A percentile compares a stretch with the other conserved stretches of the same genome.
Evolutionary conservation across 1,139 yeast species (phyloP).

Genomic region (Zygosaccharomyces sapae): DNA sequence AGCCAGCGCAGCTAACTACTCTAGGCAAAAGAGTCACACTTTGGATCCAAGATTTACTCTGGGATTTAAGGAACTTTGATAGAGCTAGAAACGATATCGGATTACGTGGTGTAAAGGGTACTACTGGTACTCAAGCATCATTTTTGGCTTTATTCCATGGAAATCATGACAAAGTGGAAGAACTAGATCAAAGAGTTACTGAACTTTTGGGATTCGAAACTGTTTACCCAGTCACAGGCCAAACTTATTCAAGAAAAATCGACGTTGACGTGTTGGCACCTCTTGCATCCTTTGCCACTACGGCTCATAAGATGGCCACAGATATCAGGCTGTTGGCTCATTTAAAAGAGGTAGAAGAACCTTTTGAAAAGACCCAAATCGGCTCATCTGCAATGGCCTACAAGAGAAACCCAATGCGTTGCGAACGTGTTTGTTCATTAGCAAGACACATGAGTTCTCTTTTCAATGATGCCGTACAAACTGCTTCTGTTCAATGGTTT

Average conservation of each 20-base stretch:
- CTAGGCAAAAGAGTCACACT: slow-evolving; percentile 97
- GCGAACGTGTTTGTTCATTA: slow-evolving; percentile 96
- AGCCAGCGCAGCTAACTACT: slow-evolving; percentile 98
- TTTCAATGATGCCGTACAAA: slow-evolving; percentile 88
- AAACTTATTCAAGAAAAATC: slow-evolving; percentile 95
- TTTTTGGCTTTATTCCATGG: slow-evolving; percentile 94
- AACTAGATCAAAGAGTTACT: slow-evolving; percentile 84
- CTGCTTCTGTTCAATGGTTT: slow-evolving; percentile 98
- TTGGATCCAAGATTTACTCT: slow-evolving; percentile 95
- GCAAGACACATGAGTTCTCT: slow-evolving; percentile 92
- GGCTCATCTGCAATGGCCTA: slow-evolving; percentile 99
- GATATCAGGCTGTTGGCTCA: slow-evolving; percentile 94
- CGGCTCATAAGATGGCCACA: slow-evolving; percentile 97
- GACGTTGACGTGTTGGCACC: slow-evolving; percentile 94
- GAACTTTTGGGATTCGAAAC: slow-evolving; percentile 89
- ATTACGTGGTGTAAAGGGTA: slow-evolving; percentile 97
- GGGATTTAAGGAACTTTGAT: slow-evolving; percentile 95
- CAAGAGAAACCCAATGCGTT: slow-evolving; percentile 99
- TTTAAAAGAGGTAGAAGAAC: slow-evolving; percentile 96
- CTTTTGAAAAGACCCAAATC: slow-evolving; percentile 95
- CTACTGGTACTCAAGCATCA: slow-evolving; percentile 98
- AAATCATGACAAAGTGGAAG: slow-evolving; percentile 93
- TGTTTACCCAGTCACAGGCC: slow-evolving; percentile 97
- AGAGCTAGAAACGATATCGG: slow-evolving; percentile 97
- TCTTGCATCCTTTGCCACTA: slow-evolving; percentile 89